Evolutionary conservation across 805 yeast species (phyloP).

Genomic region (Cyberlindnera euphorbiae): DNA sequence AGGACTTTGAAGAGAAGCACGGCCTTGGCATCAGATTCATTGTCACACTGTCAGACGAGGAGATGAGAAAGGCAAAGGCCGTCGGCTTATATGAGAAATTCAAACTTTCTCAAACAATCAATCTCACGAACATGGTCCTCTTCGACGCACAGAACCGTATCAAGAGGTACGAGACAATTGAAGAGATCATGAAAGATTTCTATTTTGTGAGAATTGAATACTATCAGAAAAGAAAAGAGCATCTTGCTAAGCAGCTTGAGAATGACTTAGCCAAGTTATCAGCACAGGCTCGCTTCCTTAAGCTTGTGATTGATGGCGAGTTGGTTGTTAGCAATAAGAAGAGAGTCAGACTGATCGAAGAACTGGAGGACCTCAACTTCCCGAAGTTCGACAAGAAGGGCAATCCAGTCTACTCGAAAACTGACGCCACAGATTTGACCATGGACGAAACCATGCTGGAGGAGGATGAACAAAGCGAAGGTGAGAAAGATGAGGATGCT

Average conservation of each 20-base stretch:
- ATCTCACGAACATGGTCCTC: conserved; percentile 87
- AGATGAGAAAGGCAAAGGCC: conserved; percentile 72
- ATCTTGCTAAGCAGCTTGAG: conserved; percentile 60
- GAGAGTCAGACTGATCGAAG: conserved; percentile 56
- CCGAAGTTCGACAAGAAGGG: conserved; percentile 74
- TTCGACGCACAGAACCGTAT: conserved; percentile 88
- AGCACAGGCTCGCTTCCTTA: conserved; percentile 87
- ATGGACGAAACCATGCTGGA: conserved; percentile 34
- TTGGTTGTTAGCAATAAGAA: conserved; percentile 72
- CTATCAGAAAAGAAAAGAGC: conserved; percentile 88
- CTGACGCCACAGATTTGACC: conserved; percentile 23
- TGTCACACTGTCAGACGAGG: conserved; percentile 67
- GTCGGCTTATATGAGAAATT: conserved; percentile 84
- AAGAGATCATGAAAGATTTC: conserved; percentile 79
- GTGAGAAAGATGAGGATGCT: conserved; percentile 32
- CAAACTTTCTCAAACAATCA: conserved; percentile 64
- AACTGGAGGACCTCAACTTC: conserved; percentile 60
- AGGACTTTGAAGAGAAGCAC: conserved; percentile 94
- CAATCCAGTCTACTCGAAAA: conserved; percentile 48
- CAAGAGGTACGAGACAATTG: conserved; percentile 69
- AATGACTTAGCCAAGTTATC: conserved; percentile 70
- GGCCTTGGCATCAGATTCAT: conserved; percentile 75
- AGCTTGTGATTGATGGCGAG: conserved; percentile 76
- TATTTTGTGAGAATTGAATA: conserved; percentile 82
- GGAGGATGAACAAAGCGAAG: conserved; percentile 37